Percentiles rank a stretch among this genome's conserved stretches.
Conservation (phyloP, 1,139 yeast species). For the Pichia cactophila region DNA sequence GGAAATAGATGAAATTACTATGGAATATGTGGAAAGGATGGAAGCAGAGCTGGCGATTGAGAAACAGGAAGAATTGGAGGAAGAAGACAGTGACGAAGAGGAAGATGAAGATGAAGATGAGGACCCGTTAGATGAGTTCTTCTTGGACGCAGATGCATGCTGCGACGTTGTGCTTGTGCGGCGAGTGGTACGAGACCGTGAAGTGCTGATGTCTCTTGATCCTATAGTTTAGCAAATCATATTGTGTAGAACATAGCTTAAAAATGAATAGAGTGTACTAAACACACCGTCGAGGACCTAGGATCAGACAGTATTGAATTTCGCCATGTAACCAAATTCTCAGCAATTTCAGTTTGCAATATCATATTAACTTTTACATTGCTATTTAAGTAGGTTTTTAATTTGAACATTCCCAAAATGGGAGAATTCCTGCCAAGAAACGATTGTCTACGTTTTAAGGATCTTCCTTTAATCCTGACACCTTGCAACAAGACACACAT, state of each 20-base stretch:
- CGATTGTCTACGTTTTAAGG: no score
- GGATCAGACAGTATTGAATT: no score
- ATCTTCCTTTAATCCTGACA: no score
- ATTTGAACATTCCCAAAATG: no score
- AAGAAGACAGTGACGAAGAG: constrained; percentile 26
- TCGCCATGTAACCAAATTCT: no score
- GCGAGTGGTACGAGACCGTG: constrained; percentile 40
- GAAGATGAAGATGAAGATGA: constrained; percentile 26
- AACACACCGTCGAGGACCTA: no score
- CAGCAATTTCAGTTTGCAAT: no score
- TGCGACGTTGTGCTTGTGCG: constrained; percentile 48
- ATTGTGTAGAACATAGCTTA: background rate
- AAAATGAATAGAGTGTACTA: no score
- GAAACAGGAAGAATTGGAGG: constrained; percentile 1
- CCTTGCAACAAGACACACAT: no score
- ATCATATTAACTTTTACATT: no score
- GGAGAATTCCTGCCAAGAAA: no score
- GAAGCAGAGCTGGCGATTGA: constrained; percentile 26
- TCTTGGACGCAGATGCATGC: constrained; percentile 35
- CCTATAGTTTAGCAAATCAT: background rate
- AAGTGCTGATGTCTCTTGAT: constrained; percentile 36
- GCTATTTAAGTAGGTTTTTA: no score
- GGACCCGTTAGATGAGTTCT: constrained; percentile 8
- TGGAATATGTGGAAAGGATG: constrained; percentile 32
- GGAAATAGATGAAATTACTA: constrained; percentile 31